A percentile compares a stretch with the other conserved stretches of the same genome.
phyloP scores from a whole-genome alignment of 202 grass and related monocot species.

The Elaeis oleifera region DNA sequence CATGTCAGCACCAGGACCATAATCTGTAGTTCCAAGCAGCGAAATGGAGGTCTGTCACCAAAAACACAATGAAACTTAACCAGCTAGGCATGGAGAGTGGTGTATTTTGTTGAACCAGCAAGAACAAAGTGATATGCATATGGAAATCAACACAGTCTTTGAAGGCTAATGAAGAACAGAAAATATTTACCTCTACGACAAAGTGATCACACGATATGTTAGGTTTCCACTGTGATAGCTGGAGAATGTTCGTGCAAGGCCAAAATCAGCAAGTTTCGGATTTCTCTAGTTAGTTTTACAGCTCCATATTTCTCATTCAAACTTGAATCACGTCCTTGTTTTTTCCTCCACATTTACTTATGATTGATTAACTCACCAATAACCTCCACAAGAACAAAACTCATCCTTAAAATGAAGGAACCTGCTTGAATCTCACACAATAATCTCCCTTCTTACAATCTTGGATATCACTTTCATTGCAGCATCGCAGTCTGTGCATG shows the following conservation, averaged over 20 bases:
- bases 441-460: constrained; percentile 63
- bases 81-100: neutral
- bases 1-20: constrained; percentile 80
- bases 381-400: constrained; percentile 70
- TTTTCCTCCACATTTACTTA: neutral
- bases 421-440: constrained; percentile 62
- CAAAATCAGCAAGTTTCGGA: no score
- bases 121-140: neutral
- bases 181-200: constrained; percentile 50
- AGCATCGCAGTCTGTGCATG: constrained; percentile 62
- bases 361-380: constrained; percentile 35
- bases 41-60: constrained; percentile 67
- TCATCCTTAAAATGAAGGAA: constrained; percentile 82
- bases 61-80: constrained; percentile 6
- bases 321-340: no score
- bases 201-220: no score
- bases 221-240: no score
- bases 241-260: no score
- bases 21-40: constrained; percentile 76
- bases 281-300: no score
- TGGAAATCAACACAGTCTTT: no score
- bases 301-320: no score
- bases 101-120: neutral
- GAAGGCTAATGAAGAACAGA: no score
- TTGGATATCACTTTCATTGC: constrained; percentile 76